Evolutionary conservation across 805 yeast genomes (phyloP).

Genomic region (Candida tallmaniae): DNA sequence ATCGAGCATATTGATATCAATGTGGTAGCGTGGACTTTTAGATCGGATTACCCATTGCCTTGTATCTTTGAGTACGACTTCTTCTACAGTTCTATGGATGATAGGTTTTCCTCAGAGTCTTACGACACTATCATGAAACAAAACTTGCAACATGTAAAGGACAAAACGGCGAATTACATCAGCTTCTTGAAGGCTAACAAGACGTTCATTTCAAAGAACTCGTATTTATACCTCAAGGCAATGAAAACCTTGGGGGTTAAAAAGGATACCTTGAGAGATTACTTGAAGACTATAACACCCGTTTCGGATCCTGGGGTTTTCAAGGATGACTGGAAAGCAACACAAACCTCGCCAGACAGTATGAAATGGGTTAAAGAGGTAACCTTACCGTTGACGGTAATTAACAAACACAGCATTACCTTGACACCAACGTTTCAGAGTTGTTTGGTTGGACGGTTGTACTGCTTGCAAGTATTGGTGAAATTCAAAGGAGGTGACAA

Average conservation of each 20-base stretch:
- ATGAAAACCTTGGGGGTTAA: slow-evolving; percentile 34
- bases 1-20: slow-evolving; percentile 31
- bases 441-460: slow-evolving; percentile 57
- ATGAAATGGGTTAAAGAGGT: slow-evolving; percentile 28
- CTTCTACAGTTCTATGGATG: slow-evolving; percentile 24
- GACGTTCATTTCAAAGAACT: slow-evolving; percentile 26
- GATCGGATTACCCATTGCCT: slow-evolving; percentile 39
- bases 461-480: slow-evolving; percentile 47
- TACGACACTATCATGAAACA: slow-evolving; percentile 17
- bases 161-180: slow-evolving; percentile 28
- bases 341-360: slow-evolving; percentile 13
- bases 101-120: not conserved
- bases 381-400: slow-evolving; percentile 37
- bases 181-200: slow-evolving; percentile 31
- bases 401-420: slow-evolving; percentile 43
- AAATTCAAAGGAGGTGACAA: slow-evolving; percentile 39
- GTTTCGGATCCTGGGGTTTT: slow-evolving; percentile 20
- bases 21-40: slow-evolving; percentile 38
- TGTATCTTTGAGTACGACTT: slow-evolving; percentile 37
- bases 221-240: slow-evolving; percentile 34
- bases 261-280: slow-evolving; percentile 37
- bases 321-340: slow-evolving; percentile 25
- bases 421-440: slow-evolving; percentile 60
- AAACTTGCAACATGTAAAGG: slow-evolving; percentile 33
- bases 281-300: slow-evolving; percentile 25